Percentiles rank a stretch among this genome's conserved stretches.
phyloP scores from a whole-genome alignment of 345 rosid species.

The Linum lewisii region DNA sequence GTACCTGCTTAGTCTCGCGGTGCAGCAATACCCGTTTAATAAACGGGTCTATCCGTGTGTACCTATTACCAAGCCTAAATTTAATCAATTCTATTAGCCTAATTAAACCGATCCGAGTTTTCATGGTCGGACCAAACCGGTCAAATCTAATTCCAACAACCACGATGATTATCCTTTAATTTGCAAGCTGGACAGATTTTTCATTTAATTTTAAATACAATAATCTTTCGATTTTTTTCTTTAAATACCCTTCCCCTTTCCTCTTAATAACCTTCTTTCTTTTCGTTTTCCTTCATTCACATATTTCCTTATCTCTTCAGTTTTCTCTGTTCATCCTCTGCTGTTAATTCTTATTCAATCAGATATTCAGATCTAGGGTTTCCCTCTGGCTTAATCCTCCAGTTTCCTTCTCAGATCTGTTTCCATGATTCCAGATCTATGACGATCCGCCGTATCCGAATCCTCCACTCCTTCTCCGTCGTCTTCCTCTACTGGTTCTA shows the following conservation, averaged over 20 bases:
- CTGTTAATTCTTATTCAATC: no score
- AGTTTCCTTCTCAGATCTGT: not conserved
- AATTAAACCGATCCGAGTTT: no score
- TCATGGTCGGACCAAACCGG: no score
- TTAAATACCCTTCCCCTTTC: conserved; percentile 1
- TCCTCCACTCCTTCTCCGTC: conserved; percentile 56
- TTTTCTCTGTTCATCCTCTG: not conserved
- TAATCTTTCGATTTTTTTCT: conserved; percentile 4
- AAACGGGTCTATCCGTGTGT: no score
- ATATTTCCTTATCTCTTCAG: not conserved
- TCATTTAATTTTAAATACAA: not conserved
- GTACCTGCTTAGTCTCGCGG: no score
- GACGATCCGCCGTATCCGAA: conserved; percentile 58
- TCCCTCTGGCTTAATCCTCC: not conserved
- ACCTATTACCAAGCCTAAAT: no score
- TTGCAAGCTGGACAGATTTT: not conserved
- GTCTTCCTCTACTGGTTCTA: not conserved
- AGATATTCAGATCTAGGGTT: conserved; percentile 28
- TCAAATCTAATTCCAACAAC: no score
- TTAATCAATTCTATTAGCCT: no score
- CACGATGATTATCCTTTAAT: no score
- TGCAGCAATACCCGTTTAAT: no score
- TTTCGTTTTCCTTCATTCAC: conserved; percentile 2
- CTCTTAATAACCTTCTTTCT: not conserved
- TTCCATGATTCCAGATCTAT: conserved; percentile 47